Evolutionary conservation across 768 basidiomycete genomes (phyloP).

Genomic region (Leccinum broughii): DNA sequence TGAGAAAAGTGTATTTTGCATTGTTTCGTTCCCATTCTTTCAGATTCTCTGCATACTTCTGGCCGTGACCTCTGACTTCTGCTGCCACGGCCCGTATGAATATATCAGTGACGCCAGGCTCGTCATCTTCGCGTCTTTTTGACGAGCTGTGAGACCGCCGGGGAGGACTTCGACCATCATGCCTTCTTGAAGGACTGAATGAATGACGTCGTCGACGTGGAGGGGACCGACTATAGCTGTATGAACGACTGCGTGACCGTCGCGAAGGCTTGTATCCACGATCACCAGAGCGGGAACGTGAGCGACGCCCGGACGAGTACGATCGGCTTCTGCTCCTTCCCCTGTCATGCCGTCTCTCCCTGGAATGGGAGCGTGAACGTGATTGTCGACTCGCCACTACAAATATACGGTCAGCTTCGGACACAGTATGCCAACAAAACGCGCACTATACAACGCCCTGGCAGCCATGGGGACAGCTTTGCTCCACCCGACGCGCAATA

Average conservation of each 20-base stretch:
- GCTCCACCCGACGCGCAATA: conserved; percentile 93
- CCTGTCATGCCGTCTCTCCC: conserved; percentile 28
- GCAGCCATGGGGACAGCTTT: conserved; percentile 89
- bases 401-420: background rate
- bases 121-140: conserved; percentile 50
- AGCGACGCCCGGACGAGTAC: conserved; percentile 25
- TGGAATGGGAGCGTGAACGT: conserved; percentile 36
- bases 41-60: conserved; percentile 72
- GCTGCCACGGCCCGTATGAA: conserved; percentile 88
- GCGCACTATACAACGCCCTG: conserved; percentile 77
- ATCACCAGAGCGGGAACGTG: conserved; percentile 36
- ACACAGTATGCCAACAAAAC: background rate
- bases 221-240: conserved; percentile 38
- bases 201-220: conserved; percentile 44
- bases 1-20: conserved; percentile 79
- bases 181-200: conserved; percentile 49
- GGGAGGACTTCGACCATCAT: conserved; percentile 49
- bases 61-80: conserved; percentile 80
- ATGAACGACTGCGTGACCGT: conserved; percentile 29
- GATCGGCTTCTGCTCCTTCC: conserved; percentile 30
- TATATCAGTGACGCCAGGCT: conserved; percentile 65
- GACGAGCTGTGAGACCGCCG: conserved; percentile 36
- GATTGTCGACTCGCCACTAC: conserved; percentile 29
- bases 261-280: conserved; percentile 26
- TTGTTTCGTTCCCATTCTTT: conserved; percentile 77